Percentiles rank a stretch among this genome's conserved stretches.
Conservation (phyloP, 441 rosid genomes). For the Pelargonium australe region DNA sequence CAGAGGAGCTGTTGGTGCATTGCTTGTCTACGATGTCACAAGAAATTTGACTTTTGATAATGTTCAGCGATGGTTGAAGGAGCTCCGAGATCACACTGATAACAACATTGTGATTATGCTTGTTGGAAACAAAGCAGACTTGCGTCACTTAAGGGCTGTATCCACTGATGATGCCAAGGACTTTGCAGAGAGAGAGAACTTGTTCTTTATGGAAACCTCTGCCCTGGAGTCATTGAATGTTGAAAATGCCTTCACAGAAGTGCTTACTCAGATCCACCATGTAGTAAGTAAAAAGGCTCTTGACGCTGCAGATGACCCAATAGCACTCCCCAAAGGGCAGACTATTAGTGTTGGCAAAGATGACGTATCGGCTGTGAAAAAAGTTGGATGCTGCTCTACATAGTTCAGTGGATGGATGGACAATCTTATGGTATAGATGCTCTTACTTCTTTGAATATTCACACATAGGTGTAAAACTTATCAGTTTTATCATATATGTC, state of each 20-base stretch:
- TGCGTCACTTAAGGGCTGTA: neutral
- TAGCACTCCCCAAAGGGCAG: neutral
- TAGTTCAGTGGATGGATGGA: neutral
- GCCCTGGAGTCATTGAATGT: neutral
- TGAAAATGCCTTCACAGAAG: neutral
- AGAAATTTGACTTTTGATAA: neutral
- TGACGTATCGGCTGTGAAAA: neutral
- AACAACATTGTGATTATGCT: neutral
- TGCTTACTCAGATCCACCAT: neutral
- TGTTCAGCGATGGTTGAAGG: slow-evolving; percentile 2
- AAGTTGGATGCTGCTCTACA: neutral
- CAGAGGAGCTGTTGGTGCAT: slow-evolving; percentile 5
- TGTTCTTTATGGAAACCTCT: neutral
- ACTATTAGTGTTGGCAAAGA: neutral
- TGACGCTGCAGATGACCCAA: neutral
- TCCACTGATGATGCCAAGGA: neutral
- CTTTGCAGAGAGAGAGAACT: neutral
- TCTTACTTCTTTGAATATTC: too few relatives aligned
- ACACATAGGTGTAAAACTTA: too few relatives aligned
- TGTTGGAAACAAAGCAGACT: neutral
- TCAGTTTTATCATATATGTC: too few relatives aligned
- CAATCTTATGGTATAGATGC: too few relatives aligned
- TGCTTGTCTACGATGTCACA: neutral
- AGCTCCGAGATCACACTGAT: neutral
- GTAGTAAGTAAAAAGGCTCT: neutral